Evolutionary conservation across 2,329 filamentous ascomycete genomes (phyloP).

Genomic region (Curvularia verruculosa): DNA sequence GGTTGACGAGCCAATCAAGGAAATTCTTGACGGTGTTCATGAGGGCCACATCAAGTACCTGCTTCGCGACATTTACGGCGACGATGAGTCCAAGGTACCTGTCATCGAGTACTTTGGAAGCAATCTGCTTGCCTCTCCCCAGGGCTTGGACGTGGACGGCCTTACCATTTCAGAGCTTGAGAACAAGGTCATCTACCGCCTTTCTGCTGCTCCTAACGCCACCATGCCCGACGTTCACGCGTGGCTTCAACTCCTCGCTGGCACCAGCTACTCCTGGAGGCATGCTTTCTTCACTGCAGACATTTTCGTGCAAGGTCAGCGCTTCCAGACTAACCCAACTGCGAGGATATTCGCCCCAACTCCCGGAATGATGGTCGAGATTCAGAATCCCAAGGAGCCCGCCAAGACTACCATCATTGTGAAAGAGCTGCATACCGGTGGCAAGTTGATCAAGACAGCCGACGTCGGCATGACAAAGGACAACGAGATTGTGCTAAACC

Average conservation of each 20-base stretch:
- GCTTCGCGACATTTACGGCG: slow-evolving; percentile 78
- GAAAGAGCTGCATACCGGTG: slow-evolving; percentile 83
- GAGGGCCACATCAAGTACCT: slow-evolving; percentile 82
- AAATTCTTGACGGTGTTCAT: slow-evolving; percentile 92
- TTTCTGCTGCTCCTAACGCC: slow-evolving; percentile 75
- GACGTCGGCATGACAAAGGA: slow-evolving; percentile 77
- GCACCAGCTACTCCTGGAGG: slow-evolving; percentile 85
- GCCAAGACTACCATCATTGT: slow-evolving; percentile 84
- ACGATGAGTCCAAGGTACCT: slow-evolving; percentile 76
- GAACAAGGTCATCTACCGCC: slow-evolving; percentile 80
- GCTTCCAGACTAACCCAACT: slow-evolving; percentile 97
- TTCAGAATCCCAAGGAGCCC: slow-evolving; percentile 79
- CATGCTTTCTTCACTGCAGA: slow-evolving; percentile 94
- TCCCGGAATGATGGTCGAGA: slow-evolving; percentile 87
- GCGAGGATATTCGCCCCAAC: slow-evolving; percentile 87
- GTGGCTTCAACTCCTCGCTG: slow-evolving; percentile 89
- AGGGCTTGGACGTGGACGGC: slow-evolving; percentile 75
- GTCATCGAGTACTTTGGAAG: slow-evolving; percentile 95
- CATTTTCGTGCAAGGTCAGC: slow-evolving; percentile 91
- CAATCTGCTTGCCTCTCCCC: slow-evolving; percentile 74
- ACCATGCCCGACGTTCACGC: slow-evolving; percentile 78
- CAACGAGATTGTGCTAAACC: slow-evolving; percentile 82
- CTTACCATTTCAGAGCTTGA: slow-evolving; percentile 81
- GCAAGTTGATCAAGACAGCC: slow-evolving; percentile 86
- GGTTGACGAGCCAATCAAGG: slow-evolving; percentile 91